phyloP scores from a whole-genome alignment of 1,284 basidiomycete species.

The Vanrija humicola region DNA sequence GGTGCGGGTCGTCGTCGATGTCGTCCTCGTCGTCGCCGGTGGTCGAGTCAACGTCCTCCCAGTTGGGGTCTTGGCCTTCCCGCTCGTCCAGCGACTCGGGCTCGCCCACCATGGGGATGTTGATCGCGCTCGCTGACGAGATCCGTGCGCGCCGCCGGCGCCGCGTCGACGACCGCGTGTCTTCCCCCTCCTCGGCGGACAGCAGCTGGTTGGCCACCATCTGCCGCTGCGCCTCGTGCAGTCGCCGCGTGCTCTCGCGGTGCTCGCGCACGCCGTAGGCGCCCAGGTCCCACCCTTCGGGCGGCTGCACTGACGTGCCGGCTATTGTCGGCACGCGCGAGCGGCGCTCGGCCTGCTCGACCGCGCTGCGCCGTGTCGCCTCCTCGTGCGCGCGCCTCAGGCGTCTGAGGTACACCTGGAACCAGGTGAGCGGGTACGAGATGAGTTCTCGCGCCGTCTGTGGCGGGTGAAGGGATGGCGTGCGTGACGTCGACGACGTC shows the following conservation, averaged over 20 bases:
- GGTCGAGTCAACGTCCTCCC: constrained; percentile 54
- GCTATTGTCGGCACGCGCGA: constrained; percentile 31
- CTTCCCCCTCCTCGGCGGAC: constrained; percentile 3
- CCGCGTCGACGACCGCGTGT: not conserved
- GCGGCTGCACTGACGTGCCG: constrained; percentile 21
- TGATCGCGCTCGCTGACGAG: no score
- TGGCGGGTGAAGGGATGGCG: constrained; percentile 41
- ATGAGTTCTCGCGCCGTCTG: constrained; percentile 32
- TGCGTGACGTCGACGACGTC: constrained; percentile 43
- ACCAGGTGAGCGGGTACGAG: constrained; percentile 40
- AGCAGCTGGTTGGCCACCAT: constrained; percentile 29
- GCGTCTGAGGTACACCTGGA: constrained; percentile 42
- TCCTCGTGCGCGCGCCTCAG: constrained; percentile 47
- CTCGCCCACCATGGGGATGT: constrained; percentile 1
- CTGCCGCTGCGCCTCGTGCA: constrained; percentile 38
- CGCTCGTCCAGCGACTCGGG: constrained; percentile 1
- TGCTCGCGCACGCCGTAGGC: constrained; percentile 60
- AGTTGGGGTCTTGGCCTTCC: constrained; percentile 4
- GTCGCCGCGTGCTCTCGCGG: constrained; percentile 41
- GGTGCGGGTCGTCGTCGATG: not conserved
- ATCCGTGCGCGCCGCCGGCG: not conserved
- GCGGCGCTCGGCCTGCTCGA: constrained; percentile 40
- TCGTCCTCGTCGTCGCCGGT: constrained; percentile 59
- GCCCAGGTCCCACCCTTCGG: constrained; percentile 61
- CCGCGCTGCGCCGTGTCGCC: constrained; percentile 39